phyloP scores from a whole-genome alignment of 2,329 filamentous ascomycete genomes.

The Epichloe aotearoae region DNA sequence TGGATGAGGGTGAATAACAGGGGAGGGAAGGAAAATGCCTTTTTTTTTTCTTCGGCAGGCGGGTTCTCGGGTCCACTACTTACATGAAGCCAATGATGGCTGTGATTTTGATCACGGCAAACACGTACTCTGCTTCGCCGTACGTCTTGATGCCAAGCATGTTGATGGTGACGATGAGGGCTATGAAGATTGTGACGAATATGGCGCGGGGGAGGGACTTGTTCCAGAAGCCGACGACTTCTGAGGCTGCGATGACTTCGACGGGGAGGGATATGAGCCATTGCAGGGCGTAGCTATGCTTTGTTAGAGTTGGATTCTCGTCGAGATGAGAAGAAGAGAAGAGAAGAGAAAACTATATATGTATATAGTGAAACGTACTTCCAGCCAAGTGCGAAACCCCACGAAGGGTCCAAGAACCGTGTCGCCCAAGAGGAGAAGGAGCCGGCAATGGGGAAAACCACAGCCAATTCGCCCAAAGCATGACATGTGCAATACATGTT shows the following conservation, averaged over 20 bases:
- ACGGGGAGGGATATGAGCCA: constrained; percentile 76
- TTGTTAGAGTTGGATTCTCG: too few relatives aligned
- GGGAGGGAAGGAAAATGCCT: too few relatives aligned
- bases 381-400: constrained; percentile 94
- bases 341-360: too few relatives aligned
- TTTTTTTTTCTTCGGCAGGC: too few relatives aligned
- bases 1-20: too few relatives aligned
- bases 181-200: constrained; percentile 73
- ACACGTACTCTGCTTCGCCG: constrained; percentile 79
- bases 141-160: constrained; percentile 80
- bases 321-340: neutral
- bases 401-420: constrained; percentile 82
- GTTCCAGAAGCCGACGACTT: constrained; percentile 75
- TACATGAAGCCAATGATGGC: constrained; percentile 82
- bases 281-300: constrained; percentile 57
- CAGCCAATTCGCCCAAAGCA: constrained; percentile 80
- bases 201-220: constrained; percentile 47
- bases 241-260: constrained; percentile 75
- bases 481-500: constrained; percentile 92
- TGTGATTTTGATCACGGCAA: constrained; percentile 72
- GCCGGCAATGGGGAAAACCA: constrained; percentile 79
- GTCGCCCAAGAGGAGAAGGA: constrained; percentile 89
- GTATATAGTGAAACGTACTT: constrained; percentile 41
- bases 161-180: constrained; percentile 68
- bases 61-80: constrained; percentile 17